Conservation (phyloP, 2,329 filamentous ascomycete species). For the Cladorrhinum sp. region DNA sequence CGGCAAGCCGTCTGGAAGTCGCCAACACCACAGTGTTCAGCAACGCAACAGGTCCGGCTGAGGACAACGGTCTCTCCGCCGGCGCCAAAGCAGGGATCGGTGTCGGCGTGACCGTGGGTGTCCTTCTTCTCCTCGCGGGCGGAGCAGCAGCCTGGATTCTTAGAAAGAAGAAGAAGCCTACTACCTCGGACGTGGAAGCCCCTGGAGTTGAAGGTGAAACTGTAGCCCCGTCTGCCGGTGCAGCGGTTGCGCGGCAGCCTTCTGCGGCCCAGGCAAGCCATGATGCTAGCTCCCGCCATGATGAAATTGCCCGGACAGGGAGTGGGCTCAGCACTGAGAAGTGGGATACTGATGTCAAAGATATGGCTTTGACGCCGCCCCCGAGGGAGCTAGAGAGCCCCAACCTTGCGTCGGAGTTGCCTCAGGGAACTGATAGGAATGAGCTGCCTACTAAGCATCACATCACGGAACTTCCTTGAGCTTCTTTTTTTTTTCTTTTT, state of each 20-base stretch:
- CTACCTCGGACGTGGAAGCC: not conserved
- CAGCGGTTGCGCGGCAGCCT: not conserved
- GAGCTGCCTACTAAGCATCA: constrained; percentile 10
- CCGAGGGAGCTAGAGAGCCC: constrained; percentile 13
- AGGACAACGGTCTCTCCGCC: constrained; percentile 25
- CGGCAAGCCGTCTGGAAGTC: not conserved
- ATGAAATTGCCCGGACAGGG: not conserved
- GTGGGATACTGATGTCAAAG: constrained; percentile 9
- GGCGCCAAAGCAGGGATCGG: constrained; percentile 34
- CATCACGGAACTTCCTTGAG: constrained; percentile 10
- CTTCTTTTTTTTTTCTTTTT: too few relatives aligned
- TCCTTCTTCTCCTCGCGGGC: constrained; percentile 16
- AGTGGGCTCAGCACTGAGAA: constrained; percentile 5
- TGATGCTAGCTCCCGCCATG: not conserved
- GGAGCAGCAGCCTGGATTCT: constrained; percentile 1
- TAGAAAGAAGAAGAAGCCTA: not conserved
- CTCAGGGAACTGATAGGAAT: constrained; percentile 1
- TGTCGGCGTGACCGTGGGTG: constrained; percentile 32
- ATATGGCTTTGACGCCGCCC: not conserved
- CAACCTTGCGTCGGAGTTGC: constrained; percentile 7
- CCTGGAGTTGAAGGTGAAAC: not conserved
- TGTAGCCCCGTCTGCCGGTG: not conserved
- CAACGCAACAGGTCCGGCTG: not conserved
- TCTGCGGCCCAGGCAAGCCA: not conserved
- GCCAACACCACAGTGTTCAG: constrained; percentile 5